Percentiles rank a stretch among this genome's conserved stretches.
Conservation (phyloP, 495 filamentous ascomycete species). For the Xylaria curta region DNA sequence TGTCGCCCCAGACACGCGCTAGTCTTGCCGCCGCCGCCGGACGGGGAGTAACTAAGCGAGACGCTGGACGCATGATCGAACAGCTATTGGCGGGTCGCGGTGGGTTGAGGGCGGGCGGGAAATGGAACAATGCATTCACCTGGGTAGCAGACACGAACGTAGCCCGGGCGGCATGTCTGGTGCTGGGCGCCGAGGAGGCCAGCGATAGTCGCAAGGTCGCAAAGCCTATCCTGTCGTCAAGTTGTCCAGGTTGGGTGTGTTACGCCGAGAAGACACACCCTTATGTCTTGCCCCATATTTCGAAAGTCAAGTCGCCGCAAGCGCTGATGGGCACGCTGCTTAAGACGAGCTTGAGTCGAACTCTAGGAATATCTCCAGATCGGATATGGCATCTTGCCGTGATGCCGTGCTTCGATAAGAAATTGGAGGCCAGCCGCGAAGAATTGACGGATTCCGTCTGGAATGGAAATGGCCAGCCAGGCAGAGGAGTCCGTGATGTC, state of each 20-base stretch:
- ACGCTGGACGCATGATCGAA: constrained; percentile 81
- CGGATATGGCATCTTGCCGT: constrained; percentile 92
- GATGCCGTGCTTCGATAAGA: constrained; percentile 99
- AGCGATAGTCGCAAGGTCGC: constrained; percentile 43
- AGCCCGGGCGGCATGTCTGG: constrained; percentile 76
- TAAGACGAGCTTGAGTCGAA: constrained; percentile 79
- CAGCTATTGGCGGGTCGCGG: constrained; percentile 75
- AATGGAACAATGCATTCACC: constrained; percentile 75
- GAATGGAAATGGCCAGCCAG: constrained; percentile 53
- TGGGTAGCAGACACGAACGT: constrained; percentile 89
- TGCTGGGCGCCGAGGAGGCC: constrained; percentile 82
- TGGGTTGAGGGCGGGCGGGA: constrained; percentile 72
- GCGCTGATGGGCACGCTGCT: constrained; percentile 87
- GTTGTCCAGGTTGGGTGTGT: constrained; percentile 97
- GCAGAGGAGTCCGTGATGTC: constrained; percentile 77
- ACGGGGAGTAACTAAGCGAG: constrained; percentile 70
- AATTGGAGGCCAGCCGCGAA: constrained; percentile 91
- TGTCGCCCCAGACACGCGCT: constrained; percentile 88
- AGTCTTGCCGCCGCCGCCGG: constrained; percentile 85
- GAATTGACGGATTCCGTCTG: constrained; percentile 87
- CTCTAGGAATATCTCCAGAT: constrained; percentile 72
- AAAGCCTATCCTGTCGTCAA: constrained; percentile 83
- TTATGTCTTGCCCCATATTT: constrained; percentile 88
- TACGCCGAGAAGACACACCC: constrained; percentile 98
- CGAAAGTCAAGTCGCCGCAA: constrained; percentile 90